A percentile compares a stretch with the other conserved stretches of the same genome.
Conservation (phyloP, 2,329 filamentous ascomycete species). For the Alternaria ventricosa region DNA sequence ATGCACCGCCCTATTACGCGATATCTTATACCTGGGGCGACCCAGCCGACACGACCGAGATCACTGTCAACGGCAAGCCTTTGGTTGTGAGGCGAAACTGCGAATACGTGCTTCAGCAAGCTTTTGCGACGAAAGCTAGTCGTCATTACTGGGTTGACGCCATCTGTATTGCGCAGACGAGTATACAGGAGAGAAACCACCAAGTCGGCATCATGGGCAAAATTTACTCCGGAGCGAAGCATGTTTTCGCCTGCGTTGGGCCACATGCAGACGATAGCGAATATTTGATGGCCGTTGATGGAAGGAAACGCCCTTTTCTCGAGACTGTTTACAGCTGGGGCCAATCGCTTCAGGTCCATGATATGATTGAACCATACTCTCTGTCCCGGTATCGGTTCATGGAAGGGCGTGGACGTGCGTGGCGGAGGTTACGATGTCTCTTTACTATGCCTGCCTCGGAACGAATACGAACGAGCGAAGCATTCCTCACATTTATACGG, state of each 20-base stretch:
- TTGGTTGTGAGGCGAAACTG: background rate
- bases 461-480: background rate
- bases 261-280: background rate
- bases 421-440: too few relatives aligned
- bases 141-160: background rate
- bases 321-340: accelerated
- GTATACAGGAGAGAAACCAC: background rate
- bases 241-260: background rate
- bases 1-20: background rate
- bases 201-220: background rate
- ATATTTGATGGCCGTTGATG: background rate
- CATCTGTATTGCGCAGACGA: background rate
- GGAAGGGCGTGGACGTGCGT: too few relatives aligned
- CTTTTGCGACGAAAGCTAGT: background rate
- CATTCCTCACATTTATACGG: background rate
- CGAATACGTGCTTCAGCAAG: slow-evolving; percentile 4
- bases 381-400: too few relatives aligned
- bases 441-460: background rate
- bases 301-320: too few relatives aligned
- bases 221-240: background rate
- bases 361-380: too few relatives aligned
- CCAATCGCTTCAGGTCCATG: too few relatives aligned
- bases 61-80: background rate
- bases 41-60: background rate
- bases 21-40: slow-evolving; percentile 1